A percentile compares a stretch with the other conserved stretches of the same genome.
Conservation (phyloP, 768 basidiomycete genomes). For the Leucosporidium scottii region DNA sequence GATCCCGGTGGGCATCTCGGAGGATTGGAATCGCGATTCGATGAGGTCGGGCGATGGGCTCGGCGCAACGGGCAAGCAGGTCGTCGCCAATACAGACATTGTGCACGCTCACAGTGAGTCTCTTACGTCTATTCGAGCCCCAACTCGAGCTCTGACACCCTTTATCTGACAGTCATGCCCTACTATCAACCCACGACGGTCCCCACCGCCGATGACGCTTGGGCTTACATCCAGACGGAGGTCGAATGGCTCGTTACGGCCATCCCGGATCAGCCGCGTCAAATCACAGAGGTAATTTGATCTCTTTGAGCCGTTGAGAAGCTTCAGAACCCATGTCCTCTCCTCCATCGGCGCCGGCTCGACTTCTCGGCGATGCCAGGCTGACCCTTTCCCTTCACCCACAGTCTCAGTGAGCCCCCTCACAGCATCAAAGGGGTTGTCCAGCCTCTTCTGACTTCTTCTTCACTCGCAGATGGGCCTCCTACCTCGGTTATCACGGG, state of each 20-base stretch:
- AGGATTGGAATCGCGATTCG: constrained; percentile 32
- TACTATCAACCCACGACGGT: not conserved
- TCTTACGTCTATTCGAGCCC: not conserved
- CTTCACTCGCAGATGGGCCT: too few species aligned
- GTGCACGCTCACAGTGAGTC: constrained; percentile 28
- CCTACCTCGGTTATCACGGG: constrained; percentile 5
- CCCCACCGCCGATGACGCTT: not conserved
- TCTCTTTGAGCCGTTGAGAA: too few species aligned
- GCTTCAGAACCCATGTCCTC: too few species aligned
- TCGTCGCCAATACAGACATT: constrained; percentile 25
- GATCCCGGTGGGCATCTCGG: constrained; percentile 26
- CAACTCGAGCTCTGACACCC: too few species aligned
- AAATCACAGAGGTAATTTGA: constrained; percentile 27
- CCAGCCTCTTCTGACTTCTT: not conserved
- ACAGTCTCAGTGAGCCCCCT: not conserved
- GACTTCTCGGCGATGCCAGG: not conserved
- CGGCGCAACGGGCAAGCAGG: constrained; percentile 7
- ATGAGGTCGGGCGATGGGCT: constrained; percentile 9
- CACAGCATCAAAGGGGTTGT: not conserved
- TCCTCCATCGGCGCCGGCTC: too few species aligned
- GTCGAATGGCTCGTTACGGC: constrained; percentile 2
- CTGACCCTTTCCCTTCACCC: not conserved
- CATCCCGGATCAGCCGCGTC: constrained; percentile 2
- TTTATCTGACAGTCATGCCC: not conserved
- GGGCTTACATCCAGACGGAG: constrained; percentile 9